phyloP scores from a whole-genome alignment of 352 stramenopile genomes.

The Pythium rishiriense region DNA sequence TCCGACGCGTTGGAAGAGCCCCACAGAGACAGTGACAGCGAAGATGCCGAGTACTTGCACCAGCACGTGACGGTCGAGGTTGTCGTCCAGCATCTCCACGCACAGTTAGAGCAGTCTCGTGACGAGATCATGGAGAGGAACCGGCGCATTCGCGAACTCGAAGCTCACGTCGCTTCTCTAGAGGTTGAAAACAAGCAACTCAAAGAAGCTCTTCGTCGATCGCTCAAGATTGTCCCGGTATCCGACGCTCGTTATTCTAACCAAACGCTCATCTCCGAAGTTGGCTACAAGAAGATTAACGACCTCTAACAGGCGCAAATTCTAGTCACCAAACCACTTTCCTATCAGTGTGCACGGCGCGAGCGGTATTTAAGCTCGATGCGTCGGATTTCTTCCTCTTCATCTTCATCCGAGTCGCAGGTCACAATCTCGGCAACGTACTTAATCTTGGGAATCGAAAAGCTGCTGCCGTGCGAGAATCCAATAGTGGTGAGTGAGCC shows the following conservation, averaged over 20 bases:
- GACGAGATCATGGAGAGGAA: conserved; percentile 16
- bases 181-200: conserved; percentile 21
- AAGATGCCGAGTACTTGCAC: conserved; percentile 3
- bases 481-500: conserved; percentile 17
- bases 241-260: background rate
- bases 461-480: conserved; percentile 32
- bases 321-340: too few relatives aligned
- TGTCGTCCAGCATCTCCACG: conserved; percentile 36
- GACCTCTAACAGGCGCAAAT: too few relatives aligned
- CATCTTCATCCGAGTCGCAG: conserved; percentile 74
- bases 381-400: conserved; percentile 69
- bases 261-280: background rate
- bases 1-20: too few relatives aligned
- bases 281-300: background rate
- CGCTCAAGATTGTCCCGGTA: background rate
- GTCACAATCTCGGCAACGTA: conserved; percentile 39
- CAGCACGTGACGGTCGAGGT: conserved; percentile 35
- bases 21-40: conserved; percentile 19
- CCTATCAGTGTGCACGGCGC: conserved; percentile 15
- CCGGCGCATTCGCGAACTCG: conserved; percentile 29
- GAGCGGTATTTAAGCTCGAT: conserved; percentile 76
- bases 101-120: conserved; percentile 23
- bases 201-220: background rate
- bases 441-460: conserved; percentile 80
- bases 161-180: conserved; percentile 24